Base-by-base conservation (phyloP, 768 basidiomycete species). In the Trametes elegans region DNA sequence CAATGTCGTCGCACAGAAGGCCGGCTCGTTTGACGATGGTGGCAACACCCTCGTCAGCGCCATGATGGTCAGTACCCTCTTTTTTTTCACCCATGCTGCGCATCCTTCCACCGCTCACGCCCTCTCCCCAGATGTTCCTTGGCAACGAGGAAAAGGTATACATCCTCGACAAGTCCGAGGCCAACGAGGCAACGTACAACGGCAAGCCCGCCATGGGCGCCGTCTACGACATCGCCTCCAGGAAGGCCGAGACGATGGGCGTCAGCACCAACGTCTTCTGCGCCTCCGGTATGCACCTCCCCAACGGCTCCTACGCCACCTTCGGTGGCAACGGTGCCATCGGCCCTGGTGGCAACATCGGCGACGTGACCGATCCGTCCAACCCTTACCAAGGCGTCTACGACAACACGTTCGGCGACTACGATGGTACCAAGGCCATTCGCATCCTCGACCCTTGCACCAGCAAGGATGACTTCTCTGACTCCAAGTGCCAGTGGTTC, bases 141-240 rank as follows among this genome's bases (percentile, higher is more conserved):
- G 91, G 89, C 28, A 89, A 86, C 59, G 73, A 79, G 7, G 74
- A 90, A 61, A 90, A 84, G 68, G 87, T 95, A 29, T 95, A 94
- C 71, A 88, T 94, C 19, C 73, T 94, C n/a, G 93, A 97, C 76
- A 97, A 97, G 74, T 83, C 85, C 1, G 90, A 93, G 66, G 82
- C 81, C 28, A 93, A 94, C 66, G 76, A 77, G 3, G 79, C 80
- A 3, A 71, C 77, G 61, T 77, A 93, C 57, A 75, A 79, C 55
- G 82, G 81, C 1, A 90, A 90, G 70, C 77, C 90, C 10, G 86
- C 87, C 1, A 88, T 86, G 82, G 90, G 82, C 19, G 68, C 86
- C 0, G 82, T 85, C 16, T 91, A 85, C 82, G 87, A 93, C 68
- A 74, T 88, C 40, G 70, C 74, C 7, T 76, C 84, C 0, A 82